Conservation (phyloP, 2,329 filamentous ascomycete genomes). For the Aureobasidium subglaciale region DNA sequence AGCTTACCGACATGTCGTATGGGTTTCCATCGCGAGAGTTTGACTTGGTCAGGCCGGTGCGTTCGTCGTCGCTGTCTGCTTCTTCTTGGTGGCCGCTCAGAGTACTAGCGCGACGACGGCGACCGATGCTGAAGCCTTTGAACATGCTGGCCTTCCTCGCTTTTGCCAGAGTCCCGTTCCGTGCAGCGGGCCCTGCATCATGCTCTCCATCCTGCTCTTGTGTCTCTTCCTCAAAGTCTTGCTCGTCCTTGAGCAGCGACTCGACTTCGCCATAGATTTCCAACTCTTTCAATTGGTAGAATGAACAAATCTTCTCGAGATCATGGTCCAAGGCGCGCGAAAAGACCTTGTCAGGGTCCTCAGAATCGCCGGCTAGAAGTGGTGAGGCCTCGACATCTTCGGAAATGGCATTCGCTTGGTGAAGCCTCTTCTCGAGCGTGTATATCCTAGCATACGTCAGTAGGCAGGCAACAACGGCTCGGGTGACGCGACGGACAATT, state of each 20-base stretch:
- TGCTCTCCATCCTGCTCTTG: slow-evolving; percentile 4
- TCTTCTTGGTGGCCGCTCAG: slow-evolving; percentile 37
- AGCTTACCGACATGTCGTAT: slow-evolving; percentile 16
- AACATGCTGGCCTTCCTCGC: slow-evolving; percentile 46
- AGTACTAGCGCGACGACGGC: slow-evolving; percentile 39
- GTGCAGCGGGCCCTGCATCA: background rate
- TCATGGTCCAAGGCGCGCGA: slow-evolving; percentile 75
- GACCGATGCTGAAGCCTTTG: slow-evolving; percentile 39
- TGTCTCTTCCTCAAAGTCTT: slow-evolving; percentile 57
- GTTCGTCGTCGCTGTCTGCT: slow-evolving; percentile 53
- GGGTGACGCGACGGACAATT: slow-evolving; percentile 59
- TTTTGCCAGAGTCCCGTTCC: slow-evolving; percentile 25
- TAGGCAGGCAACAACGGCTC: background rate
- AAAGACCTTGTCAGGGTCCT: slow-evolving; percentile 76
- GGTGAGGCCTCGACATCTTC: slow-evolving; percentile 78
- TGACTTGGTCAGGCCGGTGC: slow-evolving; percentile 35
- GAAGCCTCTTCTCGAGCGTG: slow-evolving; percentile 77
- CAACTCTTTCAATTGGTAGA: slow-evolving; percentile 81
- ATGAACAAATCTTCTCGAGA: slow-evolving; percentile 86
- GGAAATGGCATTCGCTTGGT: slow-evolving; percentile 49
- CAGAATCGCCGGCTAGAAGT: slow-evolving; percentile 58
- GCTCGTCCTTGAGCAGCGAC: slow-evolving; percentile 67
- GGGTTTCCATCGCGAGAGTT: slow-evolving; percentile 19
- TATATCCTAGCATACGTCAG: slow-evolving; percentile 63
- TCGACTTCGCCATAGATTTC: slow-evolving; percentile 79